Base-by-base conservation (phyloP, 1,284 basidiomycete species). In the Uromyces viciae-fabae region DNA sequence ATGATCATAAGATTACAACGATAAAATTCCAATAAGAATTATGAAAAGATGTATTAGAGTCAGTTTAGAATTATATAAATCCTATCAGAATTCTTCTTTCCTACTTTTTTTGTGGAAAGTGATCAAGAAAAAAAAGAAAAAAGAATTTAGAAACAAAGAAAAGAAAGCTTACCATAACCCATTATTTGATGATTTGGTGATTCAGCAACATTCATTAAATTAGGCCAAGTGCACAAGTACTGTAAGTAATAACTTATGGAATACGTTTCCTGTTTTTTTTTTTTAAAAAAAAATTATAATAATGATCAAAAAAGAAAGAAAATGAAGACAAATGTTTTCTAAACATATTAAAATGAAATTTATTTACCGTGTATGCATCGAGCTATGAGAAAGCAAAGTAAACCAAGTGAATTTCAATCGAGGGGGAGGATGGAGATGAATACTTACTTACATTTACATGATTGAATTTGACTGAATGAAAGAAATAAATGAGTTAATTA, bases 301-400 rank as follows among this genome's bases (percentile, higher is more conserved):
- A 1, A 62, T 31, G 19, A 33, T n/a, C 42, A 62, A 5, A 4
- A 2, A 43, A 11, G 28, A 43, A 56, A 56, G n/a, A 43, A 40
- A 33, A 36, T 1, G 49, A 58, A 54, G 11, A 4, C 14, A 15
- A 25, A 38, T 56, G 33, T 3, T 68, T 69, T 54, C 25, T 69
- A 22, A 28, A 15, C 5, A n/a, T 40, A 17, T 17, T 31, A 52
- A 36, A 1, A 54, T 54, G 60, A 3, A 28, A 22, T 66, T 76
- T 17, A 71, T 28, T 78, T 56, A 78, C 76, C 52, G 76, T 78
- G 62, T 68, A 78, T 36, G 76, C 40, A 60, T 78, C 76, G 46
- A 78, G 66, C 76, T 78, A 28, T 54, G 14, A 19, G 7, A 11
- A 38, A 28, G 52, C 52, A 19, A 54, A n/a, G 22, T 19, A 11